phyloP scores from a whole-genome alignment of 75 land plant species.

The Picea sitchensis region DNA sequence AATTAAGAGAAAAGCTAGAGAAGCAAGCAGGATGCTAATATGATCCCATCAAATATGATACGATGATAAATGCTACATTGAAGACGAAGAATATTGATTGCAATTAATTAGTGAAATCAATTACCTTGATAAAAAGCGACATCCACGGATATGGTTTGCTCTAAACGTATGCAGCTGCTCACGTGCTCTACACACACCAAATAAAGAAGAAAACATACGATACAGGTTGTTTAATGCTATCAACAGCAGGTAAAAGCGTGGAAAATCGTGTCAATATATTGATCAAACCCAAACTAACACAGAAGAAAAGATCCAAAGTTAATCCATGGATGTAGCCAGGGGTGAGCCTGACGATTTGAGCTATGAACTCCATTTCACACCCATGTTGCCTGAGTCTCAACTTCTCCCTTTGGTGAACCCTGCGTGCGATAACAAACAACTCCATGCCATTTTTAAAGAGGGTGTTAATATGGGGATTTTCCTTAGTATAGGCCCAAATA shows the following conservation, averaged over 20 bases:
- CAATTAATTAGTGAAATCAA: too few species aligned
- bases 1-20: not conserved
- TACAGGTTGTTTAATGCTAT: too few species aligned
- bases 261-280: not conserved
- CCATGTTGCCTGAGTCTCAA: constrained; percentile 10
- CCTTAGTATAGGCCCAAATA: not conserved
- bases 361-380: not conserved
- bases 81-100: not conserved
- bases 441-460: not conserved
- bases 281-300: too few species aligned
- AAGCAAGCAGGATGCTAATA: too few species aligned
- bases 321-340: too few species aligned
- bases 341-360: too few species aligned
- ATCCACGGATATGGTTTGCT: not conserved
- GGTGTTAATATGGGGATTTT: not conserved
- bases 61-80: not conserved
- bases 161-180: not conserved
- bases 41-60: too few species aligned
- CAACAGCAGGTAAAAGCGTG: not conserved
- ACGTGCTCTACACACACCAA: constrained; percentile 11
- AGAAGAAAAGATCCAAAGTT: too few species aligned
- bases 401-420: not conserved
- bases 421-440: not conserved
- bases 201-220: too few species aligned
- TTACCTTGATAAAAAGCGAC: constrained; percentile 14